Conservation (phyloP, 495 filamentous ascomycete genomes). For the Daldinia caldariorum region DNA sequence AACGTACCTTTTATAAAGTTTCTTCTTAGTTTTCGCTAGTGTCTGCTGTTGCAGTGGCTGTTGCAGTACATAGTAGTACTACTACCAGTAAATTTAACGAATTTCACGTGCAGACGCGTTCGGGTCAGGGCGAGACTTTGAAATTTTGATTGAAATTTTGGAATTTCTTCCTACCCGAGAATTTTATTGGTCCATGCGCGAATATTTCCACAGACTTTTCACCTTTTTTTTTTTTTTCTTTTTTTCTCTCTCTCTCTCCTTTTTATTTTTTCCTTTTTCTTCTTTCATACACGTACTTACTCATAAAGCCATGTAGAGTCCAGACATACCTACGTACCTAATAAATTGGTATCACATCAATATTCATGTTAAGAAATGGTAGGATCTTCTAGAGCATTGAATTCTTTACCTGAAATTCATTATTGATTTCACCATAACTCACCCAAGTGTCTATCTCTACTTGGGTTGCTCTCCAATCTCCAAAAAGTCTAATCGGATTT, state of each 20-base stretch:
- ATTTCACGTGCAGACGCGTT: background rate
- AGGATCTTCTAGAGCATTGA: too few relatives aligned
- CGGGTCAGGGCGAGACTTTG: background rate
- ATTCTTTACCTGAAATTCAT: background rate
- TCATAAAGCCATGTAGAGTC: too few relatives aligned
- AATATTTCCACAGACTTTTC: conserved; percentile 10
- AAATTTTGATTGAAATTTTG: background rate
- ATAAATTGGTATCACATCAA: too few relatives aligned
- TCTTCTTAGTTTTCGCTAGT: background rate
- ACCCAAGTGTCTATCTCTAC: background rate
- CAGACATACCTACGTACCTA: too few relatives aligned
- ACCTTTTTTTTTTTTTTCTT: background rate
- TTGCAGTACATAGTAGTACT: too few relatives aligned
- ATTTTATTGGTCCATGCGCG: conserved; percentile 14
- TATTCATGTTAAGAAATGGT: too few relatives aligned
- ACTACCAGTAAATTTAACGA: too few relatives aligned
- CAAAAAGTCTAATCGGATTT: conserved; percentile 32
- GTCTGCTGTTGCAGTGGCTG: too few relatives aligned
- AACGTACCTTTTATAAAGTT: conserved; percentile 2
- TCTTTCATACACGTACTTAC: too few relatives aligned
- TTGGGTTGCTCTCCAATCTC: background rate
- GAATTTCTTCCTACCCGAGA: conserved; percentile 16
- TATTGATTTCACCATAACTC: background rate
- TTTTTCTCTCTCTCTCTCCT: too few relatives aligned
- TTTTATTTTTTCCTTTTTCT: background rate